Conservation (phyloP, 2,329 filamentous ascomycete genomes). For the Aspergillus alliaceus region DNA sequence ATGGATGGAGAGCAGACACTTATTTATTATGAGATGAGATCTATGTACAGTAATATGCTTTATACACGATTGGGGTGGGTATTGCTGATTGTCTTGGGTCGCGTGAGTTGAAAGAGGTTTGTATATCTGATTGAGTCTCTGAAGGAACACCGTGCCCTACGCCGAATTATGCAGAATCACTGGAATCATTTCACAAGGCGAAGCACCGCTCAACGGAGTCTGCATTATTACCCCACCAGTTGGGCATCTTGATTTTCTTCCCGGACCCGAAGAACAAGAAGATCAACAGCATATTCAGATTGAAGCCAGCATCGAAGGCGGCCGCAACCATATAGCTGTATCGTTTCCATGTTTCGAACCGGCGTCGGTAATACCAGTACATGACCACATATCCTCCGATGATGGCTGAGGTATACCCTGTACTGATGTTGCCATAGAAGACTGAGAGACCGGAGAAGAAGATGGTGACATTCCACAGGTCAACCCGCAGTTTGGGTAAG, state of each 20-base stretch:
- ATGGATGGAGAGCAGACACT: not conserved
- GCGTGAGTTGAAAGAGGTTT: not conserved
- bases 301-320: slow-evolving; percentile 63
- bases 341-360: slow-evolving; percentile 58
- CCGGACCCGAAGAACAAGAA: slow-evolving; percentile 60
- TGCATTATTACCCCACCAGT: slow-evolving; percentile 64
- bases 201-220: slow-evolving; percentile 60
- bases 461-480: slow-evolving; percentile 63
- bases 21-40: not conserved
- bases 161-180: not conserved
- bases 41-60: not conserved
- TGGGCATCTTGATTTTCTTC: slow-evolving; percentile 59
- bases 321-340: slow-evolving; percentile 64
- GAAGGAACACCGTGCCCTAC: not conserved
- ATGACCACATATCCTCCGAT: slow-evolving; percentile 63
- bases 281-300: slow-evolving; percentile 62
- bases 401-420: slow-evolving; percentile 58
- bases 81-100: not conserved
- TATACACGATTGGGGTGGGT: not conserved
- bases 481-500: slow-evolving; percentile 56
- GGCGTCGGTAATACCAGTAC: slow-evolving; percentile 57
- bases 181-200: slow-evolving; percentile 40
- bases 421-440: slow-evolving; percentile 64
- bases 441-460: slow-evolving; percentile 57
- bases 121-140: not conserved